phyloP scores from a whole-genome alignment of 108 stramenopile genomes.

The Skeletonema costatum region DNA sequence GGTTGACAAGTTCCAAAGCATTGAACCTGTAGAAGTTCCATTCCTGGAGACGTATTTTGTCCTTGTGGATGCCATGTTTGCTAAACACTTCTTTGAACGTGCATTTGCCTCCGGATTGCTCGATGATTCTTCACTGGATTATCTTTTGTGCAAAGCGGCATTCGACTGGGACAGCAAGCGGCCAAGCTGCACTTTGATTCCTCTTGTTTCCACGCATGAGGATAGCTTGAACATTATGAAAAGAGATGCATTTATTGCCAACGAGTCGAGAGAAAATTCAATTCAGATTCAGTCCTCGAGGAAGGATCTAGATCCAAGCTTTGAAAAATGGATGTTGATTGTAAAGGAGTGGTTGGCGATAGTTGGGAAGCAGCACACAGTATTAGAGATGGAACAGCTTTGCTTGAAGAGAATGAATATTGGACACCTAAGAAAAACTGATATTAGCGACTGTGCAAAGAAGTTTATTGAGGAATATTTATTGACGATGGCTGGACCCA shows the following conservation, averaged over 20 bases:
- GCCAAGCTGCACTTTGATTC: not conserved
- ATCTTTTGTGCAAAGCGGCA: no score
- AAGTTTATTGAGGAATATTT: not conserved
- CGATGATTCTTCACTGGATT: no score
- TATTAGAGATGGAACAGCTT: not conserved
- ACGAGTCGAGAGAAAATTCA: no score
- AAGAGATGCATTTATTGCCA: not conserved
- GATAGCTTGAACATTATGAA: not conserved
- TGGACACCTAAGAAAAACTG: not conserved
- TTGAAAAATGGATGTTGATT: not conserved
- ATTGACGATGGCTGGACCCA: not conserved
- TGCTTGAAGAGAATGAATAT: not conserved
- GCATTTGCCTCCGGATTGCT: no score
- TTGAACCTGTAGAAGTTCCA: constrained; percentile 14
- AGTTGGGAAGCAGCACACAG: not conserved
- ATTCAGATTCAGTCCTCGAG: not conserved
- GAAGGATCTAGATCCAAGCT: not conserved
- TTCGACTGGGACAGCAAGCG: not conserved
- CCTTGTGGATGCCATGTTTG: constrained; percentile 9
- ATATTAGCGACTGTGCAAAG: no score
- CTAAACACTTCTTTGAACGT: not conserved
- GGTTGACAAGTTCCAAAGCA: not conserved
- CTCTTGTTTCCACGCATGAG: not conserved
- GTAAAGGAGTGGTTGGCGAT: not conserved
- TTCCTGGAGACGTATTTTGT: constrained; percentile 33